These are phyloP conservation scores for Gossypium herbaceum DNA, from an alignment of 345 rosid genomes.

Conservation along the genomic window DNA sequence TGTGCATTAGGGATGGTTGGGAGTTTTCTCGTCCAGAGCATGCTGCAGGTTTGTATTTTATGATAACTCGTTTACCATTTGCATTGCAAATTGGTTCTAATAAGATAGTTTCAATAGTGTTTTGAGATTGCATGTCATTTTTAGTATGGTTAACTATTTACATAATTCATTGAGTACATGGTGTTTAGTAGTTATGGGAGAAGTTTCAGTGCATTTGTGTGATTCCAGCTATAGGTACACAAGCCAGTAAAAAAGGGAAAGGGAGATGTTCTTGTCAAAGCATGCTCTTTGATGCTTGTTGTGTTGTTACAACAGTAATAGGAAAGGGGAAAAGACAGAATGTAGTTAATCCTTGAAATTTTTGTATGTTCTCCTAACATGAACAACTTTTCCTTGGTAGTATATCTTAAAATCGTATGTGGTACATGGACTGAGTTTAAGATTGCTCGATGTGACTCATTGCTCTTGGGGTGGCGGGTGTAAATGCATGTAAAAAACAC, in stretches of 20 bases:
- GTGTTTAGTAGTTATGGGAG: not conserved
- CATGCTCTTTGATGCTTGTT: not conserved
- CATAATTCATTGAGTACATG: not conserved
- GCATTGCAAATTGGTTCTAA: not conserved
- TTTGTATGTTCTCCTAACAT: not conserved
- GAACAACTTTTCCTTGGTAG: not conserved
- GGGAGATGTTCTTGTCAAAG: slow-evolving; percentile 2
- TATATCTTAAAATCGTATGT: not conserved
- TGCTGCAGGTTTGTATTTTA: slow-evolving; percentile 60
- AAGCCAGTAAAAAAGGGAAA: not conserved
- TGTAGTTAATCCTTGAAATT: not conserved
- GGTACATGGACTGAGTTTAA: not conserved
- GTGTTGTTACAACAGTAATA: not conserved
- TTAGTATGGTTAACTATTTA: not conserved
- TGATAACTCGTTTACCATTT: not conserved
- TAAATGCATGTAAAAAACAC: not conserved
- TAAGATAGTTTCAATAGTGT: not conserved
- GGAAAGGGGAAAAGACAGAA: not conserved
- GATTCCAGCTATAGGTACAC: not conserved
- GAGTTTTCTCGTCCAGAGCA: slow-evolving; percentile 84
- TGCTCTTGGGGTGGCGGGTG: not conserved
- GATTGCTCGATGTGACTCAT: not conserved
- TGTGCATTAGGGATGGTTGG: slow-evolving; percentile 97
- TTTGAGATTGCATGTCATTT: not conserved
- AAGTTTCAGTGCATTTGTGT: not conserved